Evolutionary conservation across 768 basidiomycete genomes (phyloP).

Genomic region (Coprinellus micaceus): DNA sequence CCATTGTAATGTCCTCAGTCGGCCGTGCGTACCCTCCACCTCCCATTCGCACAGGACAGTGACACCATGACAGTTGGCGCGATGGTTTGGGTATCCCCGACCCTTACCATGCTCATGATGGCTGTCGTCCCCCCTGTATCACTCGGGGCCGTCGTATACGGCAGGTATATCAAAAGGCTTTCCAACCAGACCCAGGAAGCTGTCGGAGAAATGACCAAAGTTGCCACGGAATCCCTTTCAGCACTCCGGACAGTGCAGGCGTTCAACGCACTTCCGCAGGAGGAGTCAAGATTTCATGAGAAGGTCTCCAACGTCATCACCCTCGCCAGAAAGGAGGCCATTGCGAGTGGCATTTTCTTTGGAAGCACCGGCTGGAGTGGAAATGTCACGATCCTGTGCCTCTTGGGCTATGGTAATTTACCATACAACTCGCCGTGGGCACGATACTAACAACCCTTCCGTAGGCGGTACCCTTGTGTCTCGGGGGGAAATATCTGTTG

Average conservation of each 20-base stretch:
- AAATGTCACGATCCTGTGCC: slow-evolving; percentile 82
- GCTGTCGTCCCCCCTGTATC: slow-evolving; percentile 87
- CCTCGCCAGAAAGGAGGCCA: slow-evolving; percentile 81
- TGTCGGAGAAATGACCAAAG: slow-evolving; percentile 91
- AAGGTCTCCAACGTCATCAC: slow-evolving; percentile 61
- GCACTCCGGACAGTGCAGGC: slow-evolving; percentile 88
- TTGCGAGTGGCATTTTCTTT: slow-evolving; percentile 90
- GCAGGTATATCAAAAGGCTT: slow-evolving; percentile 88
- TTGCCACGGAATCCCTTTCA: slow-evolving; percentile 86
- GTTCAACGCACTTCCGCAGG: slow-evolving; percentile 79
- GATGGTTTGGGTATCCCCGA: slow-evolving; percentile 91
- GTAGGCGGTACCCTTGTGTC: slow-evolving; percentile 90
- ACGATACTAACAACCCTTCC: background rate
- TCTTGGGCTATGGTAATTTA: slow-evolving; percentile 83
- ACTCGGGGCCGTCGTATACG: slow-evolving; percentile 87
- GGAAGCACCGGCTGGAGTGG: slow-evolving; percentile 91
- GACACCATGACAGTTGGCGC: slow-evolving; percentile 61
- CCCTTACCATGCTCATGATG: slow-evolving; percentile 88
- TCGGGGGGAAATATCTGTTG: slow-evolving; percentile 82
- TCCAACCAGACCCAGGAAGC: slow-evolving; percentile 93
- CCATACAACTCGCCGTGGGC: too few species aligned
- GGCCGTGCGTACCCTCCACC: slow-evolving; percentile 53
- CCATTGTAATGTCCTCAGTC: slow-evolving; percentile 89
- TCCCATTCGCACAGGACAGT: background rate
- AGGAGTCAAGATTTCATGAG: slow-evolving; percentile 72